These are phyloP conservation scores for Macadamia tetraphylla DNA, from an alignment of 164 flowering plant species.

Conservation along the genomic window DNA sequence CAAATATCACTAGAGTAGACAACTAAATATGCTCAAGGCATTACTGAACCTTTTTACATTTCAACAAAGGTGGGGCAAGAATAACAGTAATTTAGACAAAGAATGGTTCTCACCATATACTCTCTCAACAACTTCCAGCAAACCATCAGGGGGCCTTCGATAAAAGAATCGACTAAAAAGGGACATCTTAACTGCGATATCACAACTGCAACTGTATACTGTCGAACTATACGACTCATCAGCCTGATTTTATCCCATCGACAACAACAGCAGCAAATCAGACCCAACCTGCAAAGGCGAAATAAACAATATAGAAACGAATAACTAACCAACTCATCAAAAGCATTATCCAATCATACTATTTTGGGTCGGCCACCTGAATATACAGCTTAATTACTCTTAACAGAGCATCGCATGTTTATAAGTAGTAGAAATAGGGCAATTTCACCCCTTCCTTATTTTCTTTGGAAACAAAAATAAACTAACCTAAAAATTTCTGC, in stretches of 20 bases:
- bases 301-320: too few species aligned
- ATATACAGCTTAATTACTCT: too few species aligned
- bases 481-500: too few species aligned
- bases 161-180: conserved; percentile 89
- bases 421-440: too few species aligned
- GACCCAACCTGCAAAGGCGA: not conserved
- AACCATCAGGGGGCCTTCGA: conserved; percentile 92
- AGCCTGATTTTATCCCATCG: not conserved
- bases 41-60: not conserved
- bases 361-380: too few species aligned
- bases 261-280: not conserved
- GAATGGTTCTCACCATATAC: conserved; percentile 58
- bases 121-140: conserved; percentile 88
- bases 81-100: not conserved
- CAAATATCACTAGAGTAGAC: not conserved
- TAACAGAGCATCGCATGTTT: too few species aligned
- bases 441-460: too few species aligned
- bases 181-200: conserved; percentile 32
- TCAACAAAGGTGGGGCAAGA: too few species aligned
- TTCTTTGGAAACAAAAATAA: too few species aligned
- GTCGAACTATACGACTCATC: not conserved
- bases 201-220: not conserved
- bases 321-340: too few species aligned
- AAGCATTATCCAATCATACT: too few species aligned
- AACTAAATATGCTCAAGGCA: conserved; percentile 1